phyloP scores from a whole-genome alignment of 345 rosid genomes.

The Eucalyptus shirleyi region DNA sequence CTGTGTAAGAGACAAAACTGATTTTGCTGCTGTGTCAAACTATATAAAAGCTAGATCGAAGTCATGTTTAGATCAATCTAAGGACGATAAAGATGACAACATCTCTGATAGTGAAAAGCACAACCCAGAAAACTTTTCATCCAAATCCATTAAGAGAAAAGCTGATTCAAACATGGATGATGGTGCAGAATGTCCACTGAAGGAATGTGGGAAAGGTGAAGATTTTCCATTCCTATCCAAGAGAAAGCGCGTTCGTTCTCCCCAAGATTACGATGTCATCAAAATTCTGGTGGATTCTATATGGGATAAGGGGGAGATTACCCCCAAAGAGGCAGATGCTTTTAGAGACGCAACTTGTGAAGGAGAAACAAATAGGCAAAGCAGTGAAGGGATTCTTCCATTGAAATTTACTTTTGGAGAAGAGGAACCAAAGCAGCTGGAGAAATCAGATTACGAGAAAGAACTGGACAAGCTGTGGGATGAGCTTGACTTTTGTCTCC shows the following conservation, averaged over 20 bases:
- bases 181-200: not conserved
- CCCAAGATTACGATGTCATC: not conserved
- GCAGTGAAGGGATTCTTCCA: not conserved
- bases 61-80: not conserved
- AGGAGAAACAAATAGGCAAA: not conserved
- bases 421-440: slow-evolving; percentile 16
- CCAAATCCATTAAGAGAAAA: not conserved
- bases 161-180: not conserved
- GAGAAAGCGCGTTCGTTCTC: not conserved
- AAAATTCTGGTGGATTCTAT: not conserved
- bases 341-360: not conserved
- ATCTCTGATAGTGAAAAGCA: not conserved
- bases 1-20: not conserved
- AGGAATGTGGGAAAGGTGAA: not conserved
- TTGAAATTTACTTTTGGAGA: slow-evolving; percentile 24
- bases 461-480: slow-evolving; percentile 41
- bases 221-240: not conserved
- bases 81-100: not conserved
- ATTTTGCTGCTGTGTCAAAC: not conserved
- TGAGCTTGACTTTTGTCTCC: slow-evolving; percentile 33
- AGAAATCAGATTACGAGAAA: slow-evolving; percentile 34
- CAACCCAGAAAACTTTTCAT: not conserved
- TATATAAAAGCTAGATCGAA: not conserved
- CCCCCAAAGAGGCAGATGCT: not conserved
- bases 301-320: not conserved